Percentiles rank a stretch among this genome's conserved stretches.
Conservation (phyloP, 208 protist species). For the Leishmania major region DNA sequence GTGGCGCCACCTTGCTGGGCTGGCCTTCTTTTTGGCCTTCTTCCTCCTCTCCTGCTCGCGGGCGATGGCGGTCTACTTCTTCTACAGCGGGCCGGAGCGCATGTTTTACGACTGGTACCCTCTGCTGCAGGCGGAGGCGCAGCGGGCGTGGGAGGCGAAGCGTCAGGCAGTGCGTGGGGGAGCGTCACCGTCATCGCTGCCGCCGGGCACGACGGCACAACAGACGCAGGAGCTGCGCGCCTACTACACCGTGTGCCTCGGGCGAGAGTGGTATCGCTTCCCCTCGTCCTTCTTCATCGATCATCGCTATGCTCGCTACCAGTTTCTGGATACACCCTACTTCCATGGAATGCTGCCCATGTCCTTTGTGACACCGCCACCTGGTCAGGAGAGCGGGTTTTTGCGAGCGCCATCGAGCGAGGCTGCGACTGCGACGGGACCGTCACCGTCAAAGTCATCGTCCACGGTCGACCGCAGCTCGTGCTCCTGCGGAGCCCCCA, state of each 20-base stretch:
- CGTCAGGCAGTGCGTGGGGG: background rate
- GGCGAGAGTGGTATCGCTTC: constrained; percentile 95
- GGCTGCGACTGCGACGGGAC: background rate
- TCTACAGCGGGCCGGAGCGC: constrained; percentile 79
- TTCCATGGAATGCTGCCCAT: constrained; percentile 51
- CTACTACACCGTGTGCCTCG: constrained; percentile 84
- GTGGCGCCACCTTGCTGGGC: constrained; percentile 14
- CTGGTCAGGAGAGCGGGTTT: constrained; percentile 2
- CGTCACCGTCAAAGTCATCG: too few species aligned
- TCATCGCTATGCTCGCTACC: constrained; percentile 26
- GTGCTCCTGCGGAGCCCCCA: constrained; percentile 40
- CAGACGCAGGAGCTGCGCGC: constrained; percentile 14
- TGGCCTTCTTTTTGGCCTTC: constrained; percentile 52
- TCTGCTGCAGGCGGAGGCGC: constrained; percentile 45
- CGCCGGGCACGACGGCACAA: constrained; percentile 5
- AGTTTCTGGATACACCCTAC: constrained; percentile 42
- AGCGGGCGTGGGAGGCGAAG: constrained; percentile 6
- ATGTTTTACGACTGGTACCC: constrained; percentile 62
- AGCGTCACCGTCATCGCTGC: background rate
- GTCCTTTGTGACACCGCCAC: constrained; percentile 20
- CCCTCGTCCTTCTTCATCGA: constrained; percentile 92
- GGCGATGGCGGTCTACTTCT: constrained; percentile 61
- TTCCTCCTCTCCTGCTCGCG: constrained; percentile 62
- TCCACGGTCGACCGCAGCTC: constrained; percentile 8
- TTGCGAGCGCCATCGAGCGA: background rate